Conservation (phyloP, 257 asterid genomes). For the Nicotiana obtusifolia region DNA sequence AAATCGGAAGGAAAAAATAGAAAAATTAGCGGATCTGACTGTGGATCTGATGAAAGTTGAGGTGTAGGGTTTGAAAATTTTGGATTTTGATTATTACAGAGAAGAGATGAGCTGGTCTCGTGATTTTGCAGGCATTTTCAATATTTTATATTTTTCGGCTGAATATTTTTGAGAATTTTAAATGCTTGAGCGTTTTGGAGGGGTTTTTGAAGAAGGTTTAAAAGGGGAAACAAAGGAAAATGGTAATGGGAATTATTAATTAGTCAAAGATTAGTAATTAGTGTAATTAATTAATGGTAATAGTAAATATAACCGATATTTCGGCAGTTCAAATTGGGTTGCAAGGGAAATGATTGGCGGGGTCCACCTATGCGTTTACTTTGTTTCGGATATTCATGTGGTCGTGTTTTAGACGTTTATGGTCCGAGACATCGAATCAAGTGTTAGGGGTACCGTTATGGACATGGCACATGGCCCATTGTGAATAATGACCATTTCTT, state of each 20-base stretch:
- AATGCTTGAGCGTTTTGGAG: slow-evolving; percentile 9
- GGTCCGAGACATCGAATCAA: neutral
- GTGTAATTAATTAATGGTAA: neutral
- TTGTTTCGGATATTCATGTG: neutral
- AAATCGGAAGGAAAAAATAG: neutral
- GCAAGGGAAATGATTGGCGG: neutral
- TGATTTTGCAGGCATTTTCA: slow-evolving; percentile 4
- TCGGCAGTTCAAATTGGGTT: neutral
- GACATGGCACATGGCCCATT: neutral
- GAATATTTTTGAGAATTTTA: neutral
- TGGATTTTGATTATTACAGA: neutral
- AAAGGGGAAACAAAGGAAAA: neutral
- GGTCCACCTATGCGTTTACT: neutral
- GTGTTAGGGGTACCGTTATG: neutral
- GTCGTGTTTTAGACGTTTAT: neutral
- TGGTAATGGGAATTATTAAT: neutral
- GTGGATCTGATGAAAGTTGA: slow-evolving; percentile 9
- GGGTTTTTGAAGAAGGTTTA: slow-evolving; percentile 1
- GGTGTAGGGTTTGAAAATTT: neutral
- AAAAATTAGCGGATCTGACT: neutral
- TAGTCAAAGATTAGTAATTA: neutral
- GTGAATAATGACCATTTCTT: too few relatives aligned
- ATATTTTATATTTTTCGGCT: slow-evolving; percentile 6
- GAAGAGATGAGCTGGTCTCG: slow-evolving; percentile 12
- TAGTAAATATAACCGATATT: neutral